These are phyloP conservation scores for Daldinia eschscholtzii DNA, from an alignment of 2,329 filamentous ascomycete species.

Conservation along the genomic window DNA sequence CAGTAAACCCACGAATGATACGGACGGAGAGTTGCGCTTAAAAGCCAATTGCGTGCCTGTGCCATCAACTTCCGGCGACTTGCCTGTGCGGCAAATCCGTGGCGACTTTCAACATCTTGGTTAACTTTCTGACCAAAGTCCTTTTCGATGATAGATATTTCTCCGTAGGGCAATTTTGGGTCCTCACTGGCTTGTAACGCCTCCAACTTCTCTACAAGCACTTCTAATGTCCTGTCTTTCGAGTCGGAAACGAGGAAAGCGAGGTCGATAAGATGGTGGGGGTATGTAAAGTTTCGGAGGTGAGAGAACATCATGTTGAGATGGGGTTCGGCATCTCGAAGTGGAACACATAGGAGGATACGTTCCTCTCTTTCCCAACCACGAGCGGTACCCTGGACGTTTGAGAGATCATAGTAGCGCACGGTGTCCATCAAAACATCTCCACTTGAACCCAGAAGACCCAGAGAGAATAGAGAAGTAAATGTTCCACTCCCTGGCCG, in stretches of 20 bases:
- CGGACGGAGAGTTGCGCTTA: constrained; percentile 91
- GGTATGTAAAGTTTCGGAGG: constrained; percentile 94
- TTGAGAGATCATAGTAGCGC: constrained; percentile 94
- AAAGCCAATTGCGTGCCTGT: constrained; percentile 94
- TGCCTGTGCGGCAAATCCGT: constrained; percentile 96
- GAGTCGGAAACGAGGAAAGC: constrained; percentile 98
- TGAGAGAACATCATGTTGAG: constrained; percentile 99
- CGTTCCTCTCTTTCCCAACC: constrained; percentile 98
- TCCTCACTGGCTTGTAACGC: constrained; percentile 84
- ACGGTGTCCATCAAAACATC: constrained; percentile 91
- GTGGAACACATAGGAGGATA: constrained; percentile 92
- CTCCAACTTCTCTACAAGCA: constrained; percentile 81
- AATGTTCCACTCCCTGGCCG: constrained; percentile 74
- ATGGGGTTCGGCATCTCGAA: constrained; percentile 92
- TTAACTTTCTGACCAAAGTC: constrained; percentile 98
- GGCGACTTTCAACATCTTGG: constrained; percentile 96
- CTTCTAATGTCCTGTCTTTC: constrained; percentile 86
- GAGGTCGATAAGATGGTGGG: constrained; percentile 94
- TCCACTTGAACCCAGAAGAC: constrained; percentile 74
- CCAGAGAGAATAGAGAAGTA: constrained; percentile 75
- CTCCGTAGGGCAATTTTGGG: constrained; percentile 85
- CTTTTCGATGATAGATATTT: constrained; percentile 98
- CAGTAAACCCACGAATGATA: constrained; percentile 99
- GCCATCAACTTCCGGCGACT: constrained; percentile 96
- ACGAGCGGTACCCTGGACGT: constrained; percentile 89